Evolutionary conservation across 176 grass and related monocot genomes (phyloP).

Genomic region (Areca catechu): DNA sequence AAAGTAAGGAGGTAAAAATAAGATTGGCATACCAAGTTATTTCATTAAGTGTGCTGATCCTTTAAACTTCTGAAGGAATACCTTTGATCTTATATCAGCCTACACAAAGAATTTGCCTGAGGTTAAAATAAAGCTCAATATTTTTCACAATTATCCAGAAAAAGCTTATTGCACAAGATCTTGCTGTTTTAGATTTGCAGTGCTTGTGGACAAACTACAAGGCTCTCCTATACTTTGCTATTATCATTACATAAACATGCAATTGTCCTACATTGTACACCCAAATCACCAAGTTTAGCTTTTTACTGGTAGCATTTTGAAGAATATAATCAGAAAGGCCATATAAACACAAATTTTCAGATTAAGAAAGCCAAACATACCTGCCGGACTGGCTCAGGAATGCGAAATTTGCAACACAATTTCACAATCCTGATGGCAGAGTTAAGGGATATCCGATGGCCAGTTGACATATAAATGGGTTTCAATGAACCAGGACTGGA

Average conservation of each 20-base stretch:
- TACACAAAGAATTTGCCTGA: conserved; percentile 4
- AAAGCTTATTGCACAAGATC: too few species aligned
- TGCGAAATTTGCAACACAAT: conserved; percentile 56
- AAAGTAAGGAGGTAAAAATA: not conserved
- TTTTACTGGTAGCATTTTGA: not conserved
- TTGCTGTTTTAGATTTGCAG: too few species aligned
- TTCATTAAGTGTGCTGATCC: conserved; percentile 14
- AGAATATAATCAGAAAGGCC: not conserved
- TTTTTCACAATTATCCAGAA: conserved; percentile 10
- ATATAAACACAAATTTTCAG: not conserved
- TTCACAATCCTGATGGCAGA: conserved; percentile 49
- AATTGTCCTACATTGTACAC: too few species aligned
- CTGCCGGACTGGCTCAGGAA: conserved; percentile 79
- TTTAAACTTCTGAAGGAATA: conserved; percentile 54
- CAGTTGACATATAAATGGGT: conserved; percentile 70
- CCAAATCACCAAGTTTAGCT: too few species aligned
- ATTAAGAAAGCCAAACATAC: conserved; percentile 23
- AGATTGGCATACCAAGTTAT: conserved; percentile 5
- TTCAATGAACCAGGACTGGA: conserved; percentile 47
- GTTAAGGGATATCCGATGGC: conserved; percentile 71
- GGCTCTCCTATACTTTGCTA: too few species aligned
- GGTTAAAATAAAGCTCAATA: not conserved
- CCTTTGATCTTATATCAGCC: conserved; percentile 95
- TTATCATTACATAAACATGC: too few species aligned
- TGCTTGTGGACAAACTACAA: too few species aligned